A percentile compares a stretch with the other conserved stretches of the same genome.
Conservation (phyloP, 768 basidiomycete genomes). For the Tulasnella sp. region DNA sequence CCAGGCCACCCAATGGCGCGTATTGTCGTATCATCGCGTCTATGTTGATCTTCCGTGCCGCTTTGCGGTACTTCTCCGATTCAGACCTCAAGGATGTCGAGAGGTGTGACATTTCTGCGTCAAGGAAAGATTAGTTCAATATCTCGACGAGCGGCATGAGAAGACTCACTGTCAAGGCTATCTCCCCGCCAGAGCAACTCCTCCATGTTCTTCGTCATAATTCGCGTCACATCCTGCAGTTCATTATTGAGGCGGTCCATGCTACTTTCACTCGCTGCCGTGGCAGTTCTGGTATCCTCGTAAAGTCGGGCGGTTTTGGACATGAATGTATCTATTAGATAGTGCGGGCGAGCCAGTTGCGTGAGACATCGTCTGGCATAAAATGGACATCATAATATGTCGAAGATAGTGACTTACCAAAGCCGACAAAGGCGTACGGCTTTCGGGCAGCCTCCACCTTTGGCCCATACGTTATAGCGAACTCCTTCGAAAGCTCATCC, state of each 20-base stretch:
- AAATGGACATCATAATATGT: background rate
- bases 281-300: slow-evolving; percentile 85
- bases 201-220: slow-evolving; percentile 99
- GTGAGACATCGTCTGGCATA: background rate
- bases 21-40: slow-evolving; percentile 94
- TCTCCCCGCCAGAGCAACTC: slow-evolving; percentile 97
- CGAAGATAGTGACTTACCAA: slow-evolving; percentile 59
- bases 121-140: background rate
- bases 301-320: slow-evolving; percentile 95
- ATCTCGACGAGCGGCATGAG: background rate
- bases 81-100: slow-evolving; percentile 92
- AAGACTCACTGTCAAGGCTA: slow-evolving; percentile 79
- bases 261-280: slow-evolving; percentile 48
- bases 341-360: background rate
- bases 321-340: slow-evolving; percentile 89
- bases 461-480: slow-evolving; percentile 83
- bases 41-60: slow-evolving; percentile 89
- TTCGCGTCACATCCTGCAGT: slow-evolving; percentile 93
- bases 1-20: slow-evolving; percentile 83
- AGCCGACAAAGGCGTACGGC: slow-evolving; percentile 99
- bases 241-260: slow-evolving; percentile 92
- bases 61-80: slow-evolving; percentile 95
- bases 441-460: slow-evolving; percentile 89
- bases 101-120: slow-evolving; percentile 91
- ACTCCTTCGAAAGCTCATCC: slow-evolving; percentile 95